phyloP scores from a whole-genome alignment of 306 rosid species.

The barrel medic (Medicago truncatula) region DNA sequence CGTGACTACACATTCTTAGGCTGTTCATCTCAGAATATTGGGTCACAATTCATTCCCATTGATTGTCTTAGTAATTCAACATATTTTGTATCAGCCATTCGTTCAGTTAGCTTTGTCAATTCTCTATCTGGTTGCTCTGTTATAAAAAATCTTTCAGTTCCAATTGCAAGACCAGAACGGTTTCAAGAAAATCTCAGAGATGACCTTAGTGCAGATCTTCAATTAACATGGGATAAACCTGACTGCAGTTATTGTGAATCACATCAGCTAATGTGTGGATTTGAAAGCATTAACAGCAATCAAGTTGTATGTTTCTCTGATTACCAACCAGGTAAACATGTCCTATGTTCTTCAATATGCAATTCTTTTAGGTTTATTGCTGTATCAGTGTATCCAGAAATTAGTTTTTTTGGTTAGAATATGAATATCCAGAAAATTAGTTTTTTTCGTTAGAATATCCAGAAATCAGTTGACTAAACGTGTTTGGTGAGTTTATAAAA shows the following conservation, averaged over 20 bases:
- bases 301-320: constrained; percentile 50
- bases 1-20: constrained; percentile 64
- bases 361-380: neutral
- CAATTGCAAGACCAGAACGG: constrained; percentile 43
- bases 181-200: constrained; percentile 36
- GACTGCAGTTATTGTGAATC: constrained; percentile 64
- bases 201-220: constrained; percentile 51
- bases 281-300: constrained; percentile 47
- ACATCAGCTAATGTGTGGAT: constrained; percentile 57
- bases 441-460: neutral
- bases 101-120: constrained; percentile 46
- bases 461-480: constrained; percentile 15
- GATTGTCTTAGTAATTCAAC: constrained; percentile 72
- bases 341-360: constrained; percentile 21
- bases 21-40: constrained; percentile 53
- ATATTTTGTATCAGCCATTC: constrained; percentile 58
- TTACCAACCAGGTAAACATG: constrained; percentile 52
- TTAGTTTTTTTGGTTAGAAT: neutral
- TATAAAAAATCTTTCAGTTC: constrained; percentile 46
- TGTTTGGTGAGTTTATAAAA: neutral
- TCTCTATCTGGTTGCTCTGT: constrained; percentile 52
- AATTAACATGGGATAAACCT: constrained; percentile 66
- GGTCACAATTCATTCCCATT: constrained; percentile 52
- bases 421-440: no score
- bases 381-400: neutral